These are phyloP conservation scores for Cucumis hystrix DNA, from an alignment of 306 rosid genomes.

Conservation along the genomic window DNA sequence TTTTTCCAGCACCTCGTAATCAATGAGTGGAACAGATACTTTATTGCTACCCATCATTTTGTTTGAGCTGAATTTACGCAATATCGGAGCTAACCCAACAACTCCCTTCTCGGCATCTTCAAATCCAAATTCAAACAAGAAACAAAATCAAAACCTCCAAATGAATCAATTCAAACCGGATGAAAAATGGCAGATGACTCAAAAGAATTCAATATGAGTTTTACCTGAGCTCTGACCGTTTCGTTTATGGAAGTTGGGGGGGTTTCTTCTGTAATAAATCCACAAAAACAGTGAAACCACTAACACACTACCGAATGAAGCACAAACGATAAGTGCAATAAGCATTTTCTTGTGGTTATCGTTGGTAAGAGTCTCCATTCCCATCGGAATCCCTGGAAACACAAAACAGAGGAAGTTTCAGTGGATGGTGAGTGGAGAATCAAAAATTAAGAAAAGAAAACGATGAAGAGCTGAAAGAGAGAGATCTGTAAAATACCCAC, in stretches of 20 bases:
- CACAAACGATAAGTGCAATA: slow-evolving; percentile 30
- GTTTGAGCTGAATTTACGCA: slow-evolving; percentile 43
- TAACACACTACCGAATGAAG: slow-evolving; percentile 29
- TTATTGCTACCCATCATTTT: slow-evolving; percentile 36
- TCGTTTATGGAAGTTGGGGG: slow-evolving; percentile 26
- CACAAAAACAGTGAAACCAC: slow-evolving; percentile 35
- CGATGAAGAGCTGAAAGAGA: not conserved
- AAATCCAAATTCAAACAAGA: not conserved
- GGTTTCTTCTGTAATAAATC: slow-evolving; percentile 31
- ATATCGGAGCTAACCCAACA: slow-evolving; percentile 22
- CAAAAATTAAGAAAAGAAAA: not conserved
- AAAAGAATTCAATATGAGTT: not conserved
- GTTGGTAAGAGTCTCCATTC: slow-evolving; percentile 20
- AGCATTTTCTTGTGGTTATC: slow-evolving; percentile 47
- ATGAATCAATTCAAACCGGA: not conserved
- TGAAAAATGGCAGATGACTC: not conserved
- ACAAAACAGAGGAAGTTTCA: not conserved
- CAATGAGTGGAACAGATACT: slow-evolving; percentile 51
- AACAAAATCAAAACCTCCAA: not conserved
- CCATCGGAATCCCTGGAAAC: slow-evolving; percentile 33
- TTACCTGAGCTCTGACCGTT: slow-evolving; percentile 33
- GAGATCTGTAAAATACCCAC: slow-evolving; percentile 14
- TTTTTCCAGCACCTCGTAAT: slow-evolving; percentile 56
- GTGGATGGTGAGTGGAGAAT: not conserved
- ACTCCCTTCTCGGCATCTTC: slow-evolving; percentile 66